Evolutionary conservation across 2,329 filamentous ascomycete species (phyloP).

Genomic region (Lasiodiplodia theobromae): DNA sequence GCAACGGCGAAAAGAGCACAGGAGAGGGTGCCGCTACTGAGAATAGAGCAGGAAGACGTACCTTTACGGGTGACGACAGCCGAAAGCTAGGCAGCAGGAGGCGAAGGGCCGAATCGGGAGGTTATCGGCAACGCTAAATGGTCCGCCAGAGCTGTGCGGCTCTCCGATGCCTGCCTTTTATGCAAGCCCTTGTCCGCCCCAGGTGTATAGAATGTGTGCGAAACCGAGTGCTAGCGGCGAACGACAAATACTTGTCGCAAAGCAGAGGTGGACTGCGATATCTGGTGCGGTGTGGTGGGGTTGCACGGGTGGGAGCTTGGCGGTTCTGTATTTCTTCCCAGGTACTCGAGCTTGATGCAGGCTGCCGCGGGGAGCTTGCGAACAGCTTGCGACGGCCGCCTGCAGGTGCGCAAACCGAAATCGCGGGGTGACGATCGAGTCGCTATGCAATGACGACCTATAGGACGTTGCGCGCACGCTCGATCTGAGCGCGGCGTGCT

Average conservation of each 20-base stretch:
- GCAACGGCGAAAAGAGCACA: neutral
- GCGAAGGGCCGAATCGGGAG: constrained; percentile 12
- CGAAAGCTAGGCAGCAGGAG: constrained; percentile 21
- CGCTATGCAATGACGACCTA: neutral
- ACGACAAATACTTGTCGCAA: neutral
- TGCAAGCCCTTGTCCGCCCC: constrained; percentile 1
- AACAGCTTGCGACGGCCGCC: constrained; percentile 7
- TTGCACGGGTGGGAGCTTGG: neutral
- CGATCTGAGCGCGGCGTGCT: neutral
- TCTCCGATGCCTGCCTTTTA: constrained; percentile 15
- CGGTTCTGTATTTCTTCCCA: constrained; percentile 8
- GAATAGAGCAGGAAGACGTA: constrained; percentile 1
- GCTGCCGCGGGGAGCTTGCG: constrained; percentile 1
- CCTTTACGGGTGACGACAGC: neutral
- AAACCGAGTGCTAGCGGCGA: neutral
- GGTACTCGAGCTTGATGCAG: neutral
- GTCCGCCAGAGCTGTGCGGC: constrained; percentile 20
- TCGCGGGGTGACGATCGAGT: neutral
- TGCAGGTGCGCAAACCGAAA: neutral
- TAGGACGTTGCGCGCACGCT: neutral
- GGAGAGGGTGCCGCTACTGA: neutral
- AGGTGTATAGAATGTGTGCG: neutral
- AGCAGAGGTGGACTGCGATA: neutral
- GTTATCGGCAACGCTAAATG: constrained; percentile 13
- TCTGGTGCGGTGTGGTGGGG: neutral